phyloP scores from a whole-genome alignment of 305 asterid genomes.

The Fraxinus ornus region DNA sequence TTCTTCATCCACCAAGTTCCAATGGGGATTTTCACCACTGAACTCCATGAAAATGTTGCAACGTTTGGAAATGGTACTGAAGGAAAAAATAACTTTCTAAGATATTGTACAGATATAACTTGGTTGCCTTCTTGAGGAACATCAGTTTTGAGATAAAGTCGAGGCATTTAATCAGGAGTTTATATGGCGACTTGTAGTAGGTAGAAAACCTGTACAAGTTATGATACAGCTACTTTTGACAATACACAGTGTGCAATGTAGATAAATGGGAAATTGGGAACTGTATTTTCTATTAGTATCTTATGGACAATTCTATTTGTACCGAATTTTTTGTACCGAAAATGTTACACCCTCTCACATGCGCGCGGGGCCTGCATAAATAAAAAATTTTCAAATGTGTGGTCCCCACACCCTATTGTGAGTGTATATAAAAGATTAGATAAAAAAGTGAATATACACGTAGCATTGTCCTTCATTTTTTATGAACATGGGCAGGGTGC shows the following conservation, averaged over 20 bases:
- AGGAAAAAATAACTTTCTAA: background rate
- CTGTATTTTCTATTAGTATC: background rate
- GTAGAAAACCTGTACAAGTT: background rate
- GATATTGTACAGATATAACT: background rate
- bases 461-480: background rate
- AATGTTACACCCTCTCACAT: too few relatives aligned
- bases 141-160: background rate
- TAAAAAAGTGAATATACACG: too few relatives aligned
- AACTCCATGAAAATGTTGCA: slow-evolving; percentile 41
- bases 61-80: background rate
- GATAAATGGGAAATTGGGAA: background rate
- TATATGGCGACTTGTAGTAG: background rate
- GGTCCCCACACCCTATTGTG: too few relatives aligned
- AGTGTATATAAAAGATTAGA: too few relatives aligned
- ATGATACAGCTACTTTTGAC: background rate
- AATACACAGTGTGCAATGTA: background rate
- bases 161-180: background rate
- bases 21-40: slow-evolving; percentile 30
- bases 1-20: slow-evolving; percentile 48
- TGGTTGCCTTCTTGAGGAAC: background rate
- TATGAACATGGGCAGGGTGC: background rate
- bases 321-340: too few relatives aligned
- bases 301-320: too few relatives aligned
- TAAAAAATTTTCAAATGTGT: too few relatives aligned
- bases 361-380: too few relatives aligned